Conservation (phyloP, 2,329 filamentous ascomycete species). For the Samsoniella hepiali region DNA sequence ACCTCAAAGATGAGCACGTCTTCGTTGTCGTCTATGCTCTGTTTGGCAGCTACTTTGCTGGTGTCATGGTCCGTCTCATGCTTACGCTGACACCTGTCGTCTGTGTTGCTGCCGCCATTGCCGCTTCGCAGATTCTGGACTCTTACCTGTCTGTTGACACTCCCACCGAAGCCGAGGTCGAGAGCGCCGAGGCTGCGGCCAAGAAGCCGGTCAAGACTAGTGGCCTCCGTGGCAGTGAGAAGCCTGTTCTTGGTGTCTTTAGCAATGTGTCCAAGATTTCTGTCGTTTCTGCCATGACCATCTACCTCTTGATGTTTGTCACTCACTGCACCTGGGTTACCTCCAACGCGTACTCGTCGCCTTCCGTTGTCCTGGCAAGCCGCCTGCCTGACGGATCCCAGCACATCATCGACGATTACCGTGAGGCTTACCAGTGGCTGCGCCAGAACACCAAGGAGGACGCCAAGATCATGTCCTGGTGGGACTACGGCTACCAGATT, state of each 20-base stretch:
- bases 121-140: slow-evolving; percentile 83
- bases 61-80: slow-evolving; percentile 99
- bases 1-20: slow-evolving; percentile 91
- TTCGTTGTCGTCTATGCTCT: slow-evolving; percentile 98
- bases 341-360: slow-evolving; percentile 97
- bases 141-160: slow-evolving; percentile 70
- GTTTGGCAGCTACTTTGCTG: slow-evolving; percentile 94
- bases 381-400: slow-evolving; percentile 90
- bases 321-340: slow-evolving; percentile 99
- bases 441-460: slow-evolving; percentile 93
- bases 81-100: slow-evolving; percentile 94
- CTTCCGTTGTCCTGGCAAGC: slow-evolving; percentile 92
- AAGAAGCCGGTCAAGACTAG: slow-evolving; percentile 53
- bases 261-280: slow-evolving; percentile 72
- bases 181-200: slow-evolving; percentile 50
- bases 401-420: slow-evolving; percentile 98
- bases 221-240: slow-evolving; percentile 66
- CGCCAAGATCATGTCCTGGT: slow-evolving; percentile 99
- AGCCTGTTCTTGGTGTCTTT: slow-evolving; percentile 80
- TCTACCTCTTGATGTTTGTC: slow-evolving; percentile 90
- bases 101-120: slow-evolving; percentile 88
- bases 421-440: slow-evolving; percentile 99
- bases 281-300: slow-evolving; percentile 67
- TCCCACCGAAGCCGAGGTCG: slow-evolving; percentile 50
- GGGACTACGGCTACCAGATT: slow-evolving; percentile 99